A percentile compares a stretch with the other conserved stretches of the same genome.
phyloP scores from a whole-genome alignment of 345 rosid genomes.

The Cochlearia excelsa region DNA sequence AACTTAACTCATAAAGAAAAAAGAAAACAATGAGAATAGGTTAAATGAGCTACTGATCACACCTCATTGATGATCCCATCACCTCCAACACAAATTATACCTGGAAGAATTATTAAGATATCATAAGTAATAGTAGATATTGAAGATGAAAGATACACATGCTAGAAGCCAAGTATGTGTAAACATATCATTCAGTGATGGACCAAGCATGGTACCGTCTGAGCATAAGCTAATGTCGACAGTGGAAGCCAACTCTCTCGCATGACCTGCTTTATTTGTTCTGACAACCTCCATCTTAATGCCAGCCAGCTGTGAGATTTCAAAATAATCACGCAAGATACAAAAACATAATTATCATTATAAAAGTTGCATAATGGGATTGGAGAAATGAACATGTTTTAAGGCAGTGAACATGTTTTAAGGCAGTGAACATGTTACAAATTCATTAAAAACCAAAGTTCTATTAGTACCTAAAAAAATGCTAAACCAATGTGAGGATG shows the following conservation, averaged over 20 bases:
- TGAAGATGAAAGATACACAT: not conserved
- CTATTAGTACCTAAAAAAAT: too few species aligned
- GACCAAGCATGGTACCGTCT: constrained; percentile 51
- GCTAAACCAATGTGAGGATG: not conserved
- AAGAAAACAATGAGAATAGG: not conserved
- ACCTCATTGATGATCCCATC: constrained; percentile 93
- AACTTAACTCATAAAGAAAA: constrained; percentile 1
- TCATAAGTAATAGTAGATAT: constrained; percentile 15
- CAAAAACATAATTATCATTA: too few species aligned
- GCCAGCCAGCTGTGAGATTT: constrained; percentile 65
- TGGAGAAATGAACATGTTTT: not conserved
- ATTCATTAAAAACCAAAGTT: too few species aligned
- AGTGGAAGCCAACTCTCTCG: constrained; percentile 65
- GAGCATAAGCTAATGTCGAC: constrained; percentile 77
- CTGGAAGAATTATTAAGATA: constrained; percentile 39
- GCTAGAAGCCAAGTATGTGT: not conserved
- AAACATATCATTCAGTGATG: constrained; percentile 15
- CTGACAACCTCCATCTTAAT: constrained; percentile 77
- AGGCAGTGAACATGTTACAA: too few species aligned
- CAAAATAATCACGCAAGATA: not conserved
- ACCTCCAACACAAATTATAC: constrained; percentile 87
- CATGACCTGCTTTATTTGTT: constrained; percentile 82
- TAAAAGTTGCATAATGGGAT: not conserved
- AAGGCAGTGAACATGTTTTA: too few species aligned
- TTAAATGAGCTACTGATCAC: constrained; percentile 13